A percentile compares a stretch with the other conserved stretches of the same genome.
These are phyloP conservation scores for Salisapilia sapeloensis DNA, from an alignment of 352 stramenopile species.

Conservation along the genomic window DNA sequence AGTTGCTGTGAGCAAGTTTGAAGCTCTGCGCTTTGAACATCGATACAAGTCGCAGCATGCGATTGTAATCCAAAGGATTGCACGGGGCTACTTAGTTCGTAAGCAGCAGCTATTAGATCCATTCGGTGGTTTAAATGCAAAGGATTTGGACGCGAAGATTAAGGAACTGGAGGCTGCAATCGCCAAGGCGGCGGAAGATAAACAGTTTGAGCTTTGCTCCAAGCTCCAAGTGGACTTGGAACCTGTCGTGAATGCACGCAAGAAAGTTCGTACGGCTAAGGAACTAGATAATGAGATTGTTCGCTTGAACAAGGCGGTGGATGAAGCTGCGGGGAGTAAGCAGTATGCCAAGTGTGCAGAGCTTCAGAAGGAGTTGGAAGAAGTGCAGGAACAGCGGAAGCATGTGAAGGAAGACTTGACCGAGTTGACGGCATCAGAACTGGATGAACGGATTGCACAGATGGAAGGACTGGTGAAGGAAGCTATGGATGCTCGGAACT, in stretches of 20 bases:
- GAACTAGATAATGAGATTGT: conserved; percentile 72
- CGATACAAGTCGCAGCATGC: conserved; percentile 28
- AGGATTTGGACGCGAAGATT: conserved; percentile 69
- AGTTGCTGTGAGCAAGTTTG: conserved; percentile 49
- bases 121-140: conserved; percentile 55
- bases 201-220: conserved; percentile 74
- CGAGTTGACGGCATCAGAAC: conserved; percentile 63
- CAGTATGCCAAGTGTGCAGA: conserved; percentile 70
- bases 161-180: conserved; percentile 61
- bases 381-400: conserved; percentile 50
- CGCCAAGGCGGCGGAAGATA: conserved; percentile 51
- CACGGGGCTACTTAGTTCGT: conserved; percentile 48
- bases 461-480: conserved; percentile 52
- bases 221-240: conserved; percentile 75
- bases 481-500: conserved; percentile 64
- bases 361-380: conserved; percentile 65
- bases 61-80: conserved; percentile 57
- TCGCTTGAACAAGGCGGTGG: conserved; percentile 62
- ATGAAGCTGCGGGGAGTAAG: conserved; percentile 46
- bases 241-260: conserved; percentile 58
- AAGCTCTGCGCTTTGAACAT: conserved; percentile 23
- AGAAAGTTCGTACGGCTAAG: conserved; percentile 75
- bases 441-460: conserved; percentile 60
- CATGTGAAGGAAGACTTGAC: conserved; percentile 74
- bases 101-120: conserved; percentile 61